Base-by-base conservation (phyloP, 345 rosid genomes). In the Eucalyptus victrix region DNA sequence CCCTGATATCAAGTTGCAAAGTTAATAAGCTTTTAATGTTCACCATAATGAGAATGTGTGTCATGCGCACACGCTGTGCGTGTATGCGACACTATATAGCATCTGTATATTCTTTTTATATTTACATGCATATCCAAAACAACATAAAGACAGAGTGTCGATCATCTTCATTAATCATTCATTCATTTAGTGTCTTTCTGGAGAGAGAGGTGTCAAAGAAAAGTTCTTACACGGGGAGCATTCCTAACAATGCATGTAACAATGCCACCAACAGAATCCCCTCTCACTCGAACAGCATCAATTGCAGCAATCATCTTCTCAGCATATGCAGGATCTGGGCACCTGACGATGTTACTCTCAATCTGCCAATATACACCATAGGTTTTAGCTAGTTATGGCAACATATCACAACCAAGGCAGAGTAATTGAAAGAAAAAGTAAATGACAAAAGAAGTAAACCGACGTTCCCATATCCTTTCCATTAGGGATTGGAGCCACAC, bases 241-340 rank as follows among this genome's bases (percentile, higher is more conserved):
- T 97, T 97, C 93, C 96, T 96, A 88, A 95, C 97, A 89, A 98
- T 96, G 94, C 99, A 98, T 10, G 99, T 96, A 89, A 98, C 99
- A 67, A 96, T 95, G 86, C 99, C 99, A 87, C 99, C 99, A 88
- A 96, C 94, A 88, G 99, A 97, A 91, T 98, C 96, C 87, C 99
- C 99, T 92, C 90, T 95, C 42, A 93, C 94, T 42, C 99, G 96
- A 47, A 98, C 94, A 87, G 95, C 94, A 91, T 98, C 99, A 58
- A 98, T 95, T 2, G 99, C 97, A 49, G 96, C 97, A 89, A 98
- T 98, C 99, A 98, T 96, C 95, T 98, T 97, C 92, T 98, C 96
- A 3, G 99, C 99, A 92, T 96, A 97, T 91, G 93, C 99, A 86
- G 99, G 98, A 94, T 98, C 91, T 87, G 99, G 99, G 92, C 99